These are phyloP conservation scores for Akanthomyces uredinophilus DNA, from an alignment of 2,329 filamentous ascomycete genomes.

Conservation along the genomic window DNA sequence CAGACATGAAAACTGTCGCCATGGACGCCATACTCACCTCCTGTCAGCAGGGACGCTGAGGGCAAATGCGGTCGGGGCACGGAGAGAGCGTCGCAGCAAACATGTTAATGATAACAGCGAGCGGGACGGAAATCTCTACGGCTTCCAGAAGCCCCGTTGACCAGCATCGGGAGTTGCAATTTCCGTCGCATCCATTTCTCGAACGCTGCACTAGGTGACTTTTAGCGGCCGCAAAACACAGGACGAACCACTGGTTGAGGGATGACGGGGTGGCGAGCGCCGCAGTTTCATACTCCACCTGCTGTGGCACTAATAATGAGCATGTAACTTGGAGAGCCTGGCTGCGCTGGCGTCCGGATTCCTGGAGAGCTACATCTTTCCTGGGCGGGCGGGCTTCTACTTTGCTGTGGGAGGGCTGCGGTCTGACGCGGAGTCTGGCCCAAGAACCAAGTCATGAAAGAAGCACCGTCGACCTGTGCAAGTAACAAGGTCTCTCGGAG, in stretches of 20 bases:
- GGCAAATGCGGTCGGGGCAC: not conserved
- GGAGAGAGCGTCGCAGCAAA: not conserved
- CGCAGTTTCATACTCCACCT: not conserved
- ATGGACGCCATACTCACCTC: not conserved
- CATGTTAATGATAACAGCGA: not conserved
- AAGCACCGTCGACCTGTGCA: no score
- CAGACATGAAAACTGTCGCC: no score
- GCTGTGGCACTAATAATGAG: not conserved
- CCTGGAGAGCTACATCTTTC: not conserved
- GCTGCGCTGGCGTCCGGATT: not conserved
- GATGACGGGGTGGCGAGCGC: no score
- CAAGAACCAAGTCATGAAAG: no score
- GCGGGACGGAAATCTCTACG: not conserved
- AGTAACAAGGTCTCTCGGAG: no score
- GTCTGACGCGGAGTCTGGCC: no score
- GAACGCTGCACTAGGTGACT: not conserved
- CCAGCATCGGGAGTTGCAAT: not conserved
- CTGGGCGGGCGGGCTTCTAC: no score
- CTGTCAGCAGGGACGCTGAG: not conserved
- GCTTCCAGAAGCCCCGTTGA: not conserved
- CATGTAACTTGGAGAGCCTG: not conserved
- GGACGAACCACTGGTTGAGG: not conserved
- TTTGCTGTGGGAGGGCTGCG: no score
- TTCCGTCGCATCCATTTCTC: not conserved
- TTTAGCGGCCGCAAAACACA: not conserved